A percentile compares a stretch with the other conserved stretches of the same genome.
These are phyloP conservation scores for Microdochium bolleyi DNA, from an alignment of 2,329 filamentous ascomycete genomes.

Conservation along the genomic window DNA sequence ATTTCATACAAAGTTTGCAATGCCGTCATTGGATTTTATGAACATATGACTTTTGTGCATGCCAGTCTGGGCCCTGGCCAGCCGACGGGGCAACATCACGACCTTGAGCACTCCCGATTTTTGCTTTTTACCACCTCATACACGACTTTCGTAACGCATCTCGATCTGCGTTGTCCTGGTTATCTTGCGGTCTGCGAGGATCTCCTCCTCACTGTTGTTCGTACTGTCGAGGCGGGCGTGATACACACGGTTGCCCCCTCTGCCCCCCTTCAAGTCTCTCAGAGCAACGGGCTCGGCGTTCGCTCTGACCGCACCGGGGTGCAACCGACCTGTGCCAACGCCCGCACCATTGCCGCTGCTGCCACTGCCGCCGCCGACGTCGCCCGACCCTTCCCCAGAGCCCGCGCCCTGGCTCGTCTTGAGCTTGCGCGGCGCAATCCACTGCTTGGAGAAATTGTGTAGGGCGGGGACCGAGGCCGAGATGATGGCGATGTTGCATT, in stretches of 20 bases:
- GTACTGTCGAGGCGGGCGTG: neutral
- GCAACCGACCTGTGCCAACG: neutral
- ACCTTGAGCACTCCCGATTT: neutral
- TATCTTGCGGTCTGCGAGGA: neutral
- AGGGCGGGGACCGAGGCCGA: constrained; percentile 15
- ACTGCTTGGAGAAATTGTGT: constrained; percentile 11
- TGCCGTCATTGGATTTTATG: no score
- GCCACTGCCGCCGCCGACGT: neutral
- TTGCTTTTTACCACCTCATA: neutral
- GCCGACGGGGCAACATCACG: no score
- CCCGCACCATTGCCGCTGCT: neutral
- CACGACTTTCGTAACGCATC: neutral
- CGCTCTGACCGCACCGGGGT: neutral
- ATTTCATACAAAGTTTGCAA: no score
- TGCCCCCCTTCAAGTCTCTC: neutral
- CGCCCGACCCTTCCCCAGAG: neutral
- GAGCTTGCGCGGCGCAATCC: constrained; percentile 5
- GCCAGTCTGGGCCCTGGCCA: no score
- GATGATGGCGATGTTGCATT: constrained; percentile 17
- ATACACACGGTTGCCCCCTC: neutral
- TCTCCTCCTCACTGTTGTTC: neutral
- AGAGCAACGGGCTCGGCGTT: neutral
- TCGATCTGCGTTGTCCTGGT: neutral
- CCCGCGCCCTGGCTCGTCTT: neutral
- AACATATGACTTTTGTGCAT: no score